These are phyloP conservation scores for Cairneyella variabilis DNA, from an alignment of 495 filamentous ascomycete species.

Conservation along the genomic window DNA sequence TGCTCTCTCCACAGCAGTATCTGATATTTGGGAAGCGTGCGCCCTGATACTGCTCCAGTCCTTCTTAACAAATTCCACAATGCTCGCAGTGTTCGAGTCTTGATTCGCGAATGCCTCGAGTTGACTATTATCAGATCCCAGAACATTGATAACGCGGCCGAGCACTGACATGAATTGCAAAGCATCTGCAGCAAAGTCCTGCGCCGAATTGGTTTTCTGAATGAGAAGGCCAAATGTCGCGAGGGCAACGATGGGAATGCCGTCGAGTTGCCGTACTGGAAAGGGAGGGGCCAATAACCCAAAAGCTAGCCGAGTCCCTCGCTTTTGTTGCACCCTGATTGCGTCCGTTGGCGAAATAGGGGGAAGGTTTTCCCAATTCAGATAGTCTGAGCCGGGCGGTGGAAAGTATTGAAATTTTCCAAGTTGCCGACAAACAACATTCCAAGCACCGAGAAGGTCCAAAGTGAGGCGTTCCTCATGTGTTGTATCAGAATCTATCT, in stretches of 20 bases:
- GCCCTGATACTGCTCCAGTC: not conserved
- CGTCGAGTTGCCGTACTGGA: slow-evolving; percentile 19
- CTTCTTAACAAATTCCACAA: not conserved
- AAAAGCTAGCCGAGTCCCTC: slow-evolving; percentile 25
- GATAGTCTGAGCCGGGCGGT: not conserved
- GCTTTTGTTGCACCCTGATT: slow-evolving; percentile 18
- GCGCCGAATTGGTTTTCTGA: slow-evolving; percentile 25
- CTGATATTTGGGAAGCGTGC: not conserved
- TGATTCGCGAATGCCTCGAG: not conserved
- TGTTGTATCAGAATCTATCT: not conserved
- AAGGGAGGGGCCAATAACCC: slow-evolving; percentile 31
- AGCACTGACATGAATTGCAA: slow-evolving; percentile 26
- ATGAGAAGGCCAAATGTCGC: slow-evolving; percentile 39
- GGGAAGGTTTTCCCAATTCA: slow-evolving; percentile 23
- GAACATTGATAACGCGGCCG: slow-evolving; percentile 19
- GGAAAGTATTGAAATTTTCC: slow-evolving; percentile 3
- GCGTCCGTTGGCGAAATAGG: not conserved
- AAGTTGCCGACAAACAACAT: slow-evolving; percentile 20
- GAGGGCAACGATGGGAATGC: slow-evolving; percentile 32
- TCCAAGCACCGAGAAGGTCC: slow-evolving; percentile 25
- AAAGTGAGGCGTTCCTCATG: slow-evolving; percentile 3
- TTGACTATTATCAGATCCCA: slow-evolving; percentile 8
- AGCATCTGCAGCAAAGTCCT: slow-evolving; percentile 14
- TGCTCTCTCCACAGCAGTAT: not conserved
- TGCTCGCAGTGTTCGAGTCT: not conserved